Evolutionary conservation across 140 eudicot species (phyloP).

Genomic region (Erigeron philadelphicus): DNA sequence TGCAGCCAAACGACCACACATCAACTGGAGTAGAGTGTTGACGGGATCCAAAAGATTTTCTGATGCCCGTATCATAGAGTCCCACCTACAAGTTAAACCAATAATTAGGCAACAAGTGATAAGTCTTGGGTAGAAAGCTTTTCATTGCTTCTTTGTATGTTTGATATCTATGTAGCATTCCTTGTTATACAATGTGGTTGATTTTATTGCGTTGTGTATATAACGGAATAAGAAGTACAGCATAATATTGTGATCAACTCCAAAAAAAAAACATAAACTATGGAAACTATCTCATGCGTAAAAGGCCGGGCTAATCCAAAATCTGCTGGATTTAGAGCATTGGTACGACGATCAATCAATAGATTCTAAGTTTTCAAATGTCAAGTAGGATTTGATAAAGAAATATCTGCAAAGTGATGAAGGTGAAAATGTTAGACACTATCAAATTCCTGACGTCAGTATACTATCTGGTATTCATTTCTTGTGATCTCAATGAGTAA

Average conservation of each 20-base stretch:
- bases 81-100: slow-evolving; percentile 54
- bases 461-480: background rate
- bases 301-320: slow-evolving; percentile 97
- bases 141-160: background rate
- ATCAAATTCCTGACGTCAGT: background rate
- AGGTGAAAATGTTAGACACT: background rate
- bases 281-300: slow-evolving; percentile 68
- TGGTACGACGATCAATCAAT: slow-evolving; percentile 88
- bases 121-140: background rate
- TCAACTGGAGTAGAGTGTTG: slow-evolving; percentile 96
- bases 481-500: background rate
- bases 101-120: slow-evolving; percentile 5
- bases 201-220: background rate
- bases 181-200: background rate
- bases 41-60: slow-evolving; percentile 85
- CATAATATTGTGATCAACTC: background rate
- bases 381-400: slow-evolving; percentile 89
- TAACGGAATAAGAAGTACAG: slow-evolving; percentile 3
- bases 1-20: slow-evolving; percentile 96
- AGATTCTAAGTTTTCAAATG: slow-evolving; percentile 90
- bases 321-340: slow-evolving; percentile 89
- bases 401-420: slow-evolving; percentile 53
- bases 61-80: slow-evolving; percentile 97
- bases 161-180: background rate
- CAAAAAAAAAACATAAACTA: slow-evolving; percentile 1